phyloP scores from a whole-genome alignment of 176 grass and related monocot genomes.

The Saccharum officinarum region DNA sequence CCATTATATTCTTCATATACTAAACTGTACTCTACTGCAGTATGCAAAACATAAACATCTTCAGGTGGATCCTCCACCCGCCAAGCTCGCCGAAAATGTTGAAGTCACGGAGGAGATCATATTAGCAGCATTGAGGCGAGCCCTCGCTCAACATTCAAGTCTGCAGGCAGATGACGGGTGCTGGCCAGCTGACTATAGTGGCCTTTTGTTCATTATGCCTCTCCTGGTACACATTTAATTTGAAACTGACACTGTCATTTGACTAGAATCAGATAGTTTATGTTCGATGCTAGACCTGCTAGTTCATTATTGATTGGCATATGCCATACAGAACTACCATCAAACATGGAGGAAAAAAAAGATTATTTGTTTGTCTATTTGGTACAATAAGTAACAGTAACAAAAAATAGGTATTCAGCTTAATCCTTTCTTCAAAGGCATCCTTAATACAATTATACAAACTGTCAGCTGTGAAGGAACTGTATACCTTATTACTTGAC shows the following conservation, averaged over 20 bases:
- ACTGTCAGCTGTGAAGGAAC: not conserved
- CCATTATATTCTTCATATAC: no score
- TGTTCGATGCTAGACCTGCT: not conserved
- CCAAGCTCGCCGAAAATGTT: not conserved
- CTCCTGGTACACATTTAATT: slow-evolving; percentile 27
- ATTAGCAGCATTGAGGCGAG: not conserved
- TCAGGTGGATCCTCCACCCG: no score
- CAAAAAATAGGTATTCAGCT: not conserved
- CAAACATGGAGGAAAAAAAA: not conserved
- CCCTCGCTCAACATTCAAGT: slow-evolving; percentile 30
- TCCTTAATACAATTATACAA: not conserved
- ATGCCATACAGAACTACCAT: not conserved
- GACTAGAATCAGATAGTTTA: not conserved
- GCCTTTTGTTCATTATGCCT: slow-evolving; percentile 64
- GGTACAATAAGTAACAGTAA: not conserved
- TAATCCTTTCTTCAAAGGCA: not conserved
- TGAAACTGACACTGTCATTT: not conserved
- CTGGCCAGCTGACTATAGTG: slow-evolving; percentile 51
- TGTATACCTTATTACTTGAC: not conserved
- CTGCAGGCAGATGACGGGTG: slow-evolving; percentile 61
- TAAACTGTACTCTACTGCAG: slow-evolving; percentile 3
- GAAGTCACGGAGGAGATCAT: slow-evolving; percentile 42
- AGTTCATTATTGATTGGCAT: not conserved
- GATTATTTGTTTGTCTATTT: not conserved
- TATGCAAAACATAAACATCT: slow-evolving; percentile 38